Evolutionary conservation across 177 flowering plant genomes (phyloP), one percentile per base, ranked within the genome.

Genomic region (Vitis hybrid): DNA sequence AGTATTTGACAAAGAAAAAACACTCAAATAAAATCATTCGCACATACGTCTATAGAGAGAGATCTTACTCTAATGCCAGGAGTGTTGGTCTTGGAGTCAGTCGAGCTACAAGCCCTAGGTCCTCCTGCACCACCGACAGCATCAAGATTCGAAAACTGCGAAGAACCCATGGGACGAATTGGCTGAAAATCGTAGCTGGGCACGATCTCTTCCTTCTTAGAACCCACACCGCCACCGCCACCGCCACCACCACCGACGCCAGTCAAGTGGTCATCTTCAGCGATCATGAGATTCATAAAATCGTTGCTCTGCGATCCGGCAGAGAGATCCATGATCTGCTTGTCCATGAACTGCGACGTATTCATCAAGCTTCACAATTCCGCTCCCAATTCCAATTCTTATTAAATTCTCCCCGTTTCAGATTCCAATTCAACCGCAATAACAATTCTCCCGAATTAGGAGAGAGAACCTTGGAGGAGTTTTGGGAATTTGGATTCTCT

Each of bases 151-250:
- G 62, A 32, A 1, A 82, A 70, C 24, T 76, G 76, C 49, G 81
- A 72, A 52, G 76, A 32, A 4, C 66, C 72, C 24, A 62, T 2
- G 3, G 89, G 86, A 11, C 93, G 89, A 71, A 88, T 86, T 14
- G 97, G 97, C 76, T 88, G 89, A 75, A 94, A 94, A 82, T 92
- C 99, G 69, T 91, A 94, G 72, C 79, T 92, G 21, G 97, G 84
- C 19, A 87, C 52, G 71, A 89, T 89, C 72, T 85, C 92, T 3
- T 89, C 94, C 66, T 85, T 81, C 72, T 84, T 86, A 16, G 18
- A 12, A 8, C 40, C 18, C 18, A 18, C 18, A 16, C 18, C 18
- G 18, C 18, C 18, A 18, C 18, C 18, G 18, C 18, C 18, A 18
- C 18, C 18, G 18, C 65, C 72, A 60, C 64, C 67, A 63, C 48